Evolutionary conservation across 768 basidiomycete genomes (phyloP).

Genomic region (Mycena filopes): DNA sequence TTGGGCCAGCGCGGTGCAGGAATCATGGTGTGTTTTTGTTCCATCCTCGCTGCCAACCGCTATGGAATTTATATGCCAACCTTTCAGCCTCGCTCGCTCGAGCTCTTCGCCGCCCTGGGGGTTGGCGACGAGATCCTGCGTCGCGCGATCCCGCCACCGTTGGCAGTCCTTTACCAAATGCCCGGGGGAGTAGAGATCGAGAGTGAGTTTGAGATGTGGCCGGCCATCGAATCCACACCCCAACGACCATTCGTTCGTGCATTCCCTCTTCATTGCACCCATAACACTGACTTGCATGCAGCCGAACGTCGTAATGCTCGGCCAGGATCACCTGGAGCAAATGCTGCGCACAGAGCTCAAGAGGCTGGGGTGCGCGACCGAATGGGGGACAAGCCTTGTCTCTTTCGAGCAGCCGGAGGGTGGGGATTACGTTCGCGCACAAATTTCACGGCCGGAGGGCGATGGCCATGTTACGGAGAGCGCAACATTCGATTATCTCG

Average conservation of each 20-base stretch:
- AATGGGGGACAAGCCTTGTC: constrained; percentile 37
- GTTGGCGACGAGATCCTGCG: constrained; percentile 35
- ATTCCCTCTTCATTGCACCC: background rate
- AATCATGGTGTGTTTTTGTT: constrained; percentile 32
- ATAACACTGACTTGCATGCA: constrained; percentile 12
- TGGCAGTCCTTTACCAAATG: constrained; percentile 34
- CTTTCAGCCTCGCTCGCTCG: constrained; percentile 40
- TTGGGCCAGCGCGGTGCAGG: constrained; percentile 49
- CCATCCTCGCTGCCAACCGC: background rate
- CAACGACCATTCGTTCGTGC: constrained; percentile 40
- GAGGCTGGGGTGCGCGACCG: constrained; percentile 37
- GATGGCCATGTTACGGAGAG: constrained; percentile 27
- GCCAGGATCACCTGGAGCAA: constrained; percentile 40
- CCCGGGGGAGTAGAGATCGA: constrained; percentile 28
- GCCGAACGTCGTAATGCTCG: constrained; percentile 38
- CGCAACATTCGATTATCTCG: constrained; percentile 32
- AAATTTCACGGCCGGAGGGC: constrained; percentile 24
- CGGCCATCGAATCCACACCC: constrained; percentile 33
- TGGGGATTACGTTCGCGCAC: constrained; percentile 36
- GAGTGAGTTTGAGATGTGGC: constrained; percentile 35
- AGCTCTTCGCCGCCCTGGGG: constrained; percentile 42
- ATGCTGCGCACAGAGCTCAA: constrained; percentile 38
- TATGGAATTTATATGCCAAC: background rate
- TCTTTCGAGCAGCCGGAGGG: constrained; percentile 38
- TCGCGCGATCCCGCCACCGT: constrained; percentile 29